phyloP scores from a whole-genome alignment of 345 rosid species.

The Laguncularia racemosa region DNA sequence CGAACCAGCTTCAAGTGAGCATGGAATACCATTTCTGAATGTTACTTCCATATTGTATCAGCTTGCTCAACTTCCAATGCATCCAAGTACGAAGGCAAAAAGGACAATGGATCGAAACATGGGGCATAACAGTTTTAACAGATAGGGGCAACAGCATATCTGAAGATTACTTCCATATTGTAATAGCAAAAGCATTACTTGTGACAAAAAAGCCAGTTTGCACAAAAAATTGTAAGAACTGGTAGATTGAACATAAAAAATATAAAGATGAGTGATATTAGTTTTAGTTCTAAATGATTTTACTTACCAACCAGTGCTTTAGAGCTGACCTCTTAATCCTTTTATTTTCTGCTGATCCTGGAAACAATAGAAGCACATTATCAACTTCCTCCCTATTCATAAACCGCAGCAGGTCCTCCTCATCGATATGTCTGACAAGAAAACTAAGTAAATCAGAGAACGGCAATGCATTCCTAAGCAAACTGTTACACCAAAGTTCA shows the following conservation, averaged over 20 bases:
- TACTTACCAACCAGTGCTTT: slow-evolving; percentile 59
- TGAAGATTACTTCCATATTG: no score
- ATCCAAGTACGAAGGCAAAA: no score
- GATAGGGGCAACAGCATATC: no score
- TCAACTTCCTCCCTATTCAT: slow-evolving; percentile 53
- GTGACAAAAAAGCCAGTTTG: background rate
- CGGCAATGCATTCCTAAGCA: background rate
- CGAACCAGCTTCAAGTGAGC: background rate
- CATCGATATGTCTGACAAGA: slow-evolving; percentile 45
- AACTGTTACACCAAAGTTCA: background rate
- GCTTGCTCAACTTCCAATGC: no score
- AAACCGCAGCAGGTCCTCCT: slow-evolving; percentile 63
- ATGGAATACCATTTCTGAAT: no score
- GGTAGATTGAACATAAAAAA: background rate
- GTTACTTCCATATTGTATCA: no score
- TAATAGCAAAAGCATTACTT: no score
- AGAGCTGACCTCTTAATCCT: slow-evolving; percentile 52
- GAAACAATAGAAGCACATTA: slow-evolving; percentile 37
- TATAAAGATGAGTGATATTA: background rate
- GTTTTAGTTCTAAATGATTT: no score
- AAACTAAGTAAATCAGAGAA: background rate
- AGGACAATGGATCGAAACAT: no score
- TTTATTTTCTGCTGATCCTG: slow-evolving; percentile 47
- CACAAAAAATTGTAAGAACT: no score
- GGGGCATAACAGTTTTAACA: no score